Percentiles rank a stretch among this genome's conserved stretches.
These are phyloP conservation scores for Stephanodiscus minutulus DNA, from an alignment of 108 stramenopile genomes.

Conservation along the genomic window DNA sequence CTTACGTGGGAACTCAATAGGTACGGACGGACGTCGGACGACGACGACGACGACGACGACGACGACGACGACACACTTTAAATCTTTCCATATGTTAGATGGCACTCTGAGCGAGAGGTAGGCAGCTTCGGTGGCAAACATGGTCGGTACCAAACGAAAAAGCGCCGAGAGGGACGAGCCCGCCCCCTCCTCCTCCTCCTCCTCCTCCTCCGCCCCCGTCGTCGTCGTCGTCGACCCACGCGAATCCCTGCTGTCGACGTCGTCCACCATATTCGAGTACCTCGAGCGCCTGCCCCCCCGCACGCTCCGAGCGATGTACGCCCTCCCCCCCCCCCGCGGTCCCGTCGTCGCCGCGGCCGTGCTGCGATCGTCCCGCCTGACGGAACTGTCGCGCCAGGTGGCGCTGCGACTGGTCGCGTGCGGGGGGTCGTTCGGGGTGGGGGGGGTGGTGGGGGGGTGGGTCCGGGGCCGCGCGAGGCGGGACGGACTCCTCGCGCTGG, in stretches of 20 bases:
- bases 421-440: conserved; percentile 41
- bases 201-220: not conserved
- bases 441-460: conserved; percentile 34
- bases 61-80: no score
- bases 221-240: conserved; percentile 3
- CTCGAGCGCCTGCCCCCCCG: conserved; percentile 37
- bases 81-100: no score
- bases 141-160: no score
- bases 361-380: conserved; percentile 34
- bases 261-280: conserved; percentile 46
- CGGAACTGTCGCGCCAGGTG: conserved; percentile 39
- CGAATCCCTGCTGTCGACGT: conserved; percentile 31
- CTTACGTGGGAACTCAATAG: no score
- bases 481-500: conserved; percentile 31
- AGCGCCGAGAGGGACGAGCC: not conserved
- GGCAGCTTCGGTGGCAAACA: no score
- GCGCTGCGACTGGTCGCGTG: conserved; percentile 42
- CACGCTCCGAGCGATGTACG: conserved; percentile 34
- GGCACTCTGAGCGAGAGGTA: no score
- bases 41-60: no score
- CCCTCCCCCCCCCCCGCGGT: conserved; percentile 35
- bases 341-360: conserved; percentile 40
- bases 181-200: not conserved
- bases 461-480: conserved; percentile 29
- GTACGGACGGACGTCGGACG: no score